Evolutionary conservation across 768 basidiomycete genomes (phyloP), one percentile per base, ranked within the genome.

Genomic region (Paxillus involutus): DNA sequence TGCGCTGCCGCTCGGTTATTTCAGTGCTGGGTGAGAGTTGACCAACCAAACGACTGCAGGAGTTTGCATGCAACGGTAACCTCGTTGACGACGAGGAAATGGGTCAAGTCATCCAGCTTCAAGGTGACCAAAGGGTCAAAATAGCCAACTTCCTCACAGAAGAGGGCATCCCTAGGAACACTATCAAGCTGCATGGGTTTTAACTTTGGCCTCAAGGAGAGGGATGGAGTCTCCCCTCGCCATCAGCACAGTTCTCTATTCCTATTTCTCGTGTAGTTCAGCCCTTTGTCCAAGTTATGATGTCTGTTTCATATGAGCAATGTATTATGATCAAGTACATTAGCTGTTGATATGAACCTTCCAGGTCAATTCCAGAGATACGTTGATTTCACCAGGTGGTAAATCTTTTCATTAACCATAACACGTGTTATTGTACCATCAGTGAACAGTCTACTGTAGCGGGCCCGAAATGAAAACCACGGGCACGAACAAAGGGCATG

Each of bases 1-100:
- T 89, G 54, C 44, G 55, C 3, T 16, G 8, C 30, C 7, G 1
- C n/a, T 37, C 12, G 30, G 49, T 52, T 7, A 12, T 52, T 3
- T 41, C n/a, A 11, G 29, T 6, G 37, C 13, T 53, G 10, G 36
- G n/a, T 30, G 11, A 12, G 29, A 36, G 30, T 44, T 58, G 44
- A 64, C 56, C 55, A 12, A 65, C 33, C 16, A 8, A 30, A 19
- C 14, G 14, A 7, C 40, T 47, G 11, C 61, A 95, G 93, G 93
- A 97, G 80, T 97, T 98, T 63, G 95, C 95, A 60, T 98, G 95
- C 79, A 99, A 99, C 75, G 97, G 97, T 62, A 95, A 89, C 47
- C 83, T 99, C 63, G 91, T 97, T 60, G 91, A 94, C 49, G 92
- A 97, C 75, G 91, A 91, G 71, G 92, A 94, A 77, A 85, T 93